Evolutionary conservation across 106 monocot genomes (phyloP).

Genomic region (Acorus gramineus): DNA sequence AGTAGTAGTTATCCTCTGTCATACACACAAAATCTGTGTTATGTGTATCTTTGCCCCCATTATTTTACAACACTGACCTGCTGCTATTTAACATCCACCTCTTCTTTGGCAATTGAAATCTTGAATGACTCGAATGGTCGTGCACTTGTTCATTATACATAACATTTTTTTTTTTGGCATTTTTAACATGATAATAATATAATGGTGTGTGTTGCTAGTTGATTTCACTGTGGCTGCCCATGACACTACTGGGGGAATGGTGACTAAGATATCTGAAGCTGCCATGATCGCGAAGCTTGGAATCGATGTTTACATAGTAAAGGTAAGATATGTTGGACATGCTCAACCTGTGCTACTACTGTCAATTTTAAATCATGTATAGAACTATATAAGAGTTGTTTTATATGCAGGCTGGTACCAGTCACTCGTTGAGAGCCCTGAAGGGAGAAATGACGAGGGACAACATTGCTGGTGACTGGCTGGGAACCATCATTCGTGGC

Average conservation of each 20-base stretch:
- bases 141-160: too few species aligned
- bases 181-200: too few species aligned
- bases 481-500: slow-evolving; percentile 70
- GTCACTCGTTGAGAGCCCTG: slow-evolving; percentile 59
- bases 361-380: not conserved
- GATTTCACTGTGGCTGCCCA: slow-evolving; percentile 76
- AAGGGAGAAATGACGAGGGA: slow-evolving; percentile 37
- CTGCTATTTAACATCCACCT: too few species aligned
- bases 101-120: too few species aligned
- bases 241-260: slow-evolving; percentile 97
- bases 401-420: slow-evolving; percentile 57
- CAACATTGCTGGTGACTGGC: slow-evolving; percentile 49
- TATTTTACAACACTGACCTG: too few species aligned
- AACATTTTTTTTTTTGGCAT: too few species aligned
- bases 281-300: slow-evolving; percentile 79
- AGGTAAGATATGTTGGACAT: slow-evolving; percentile 20
- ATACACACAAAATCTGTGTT: too few species aligned
- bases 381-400: not conserved
- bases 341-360: not conserved
- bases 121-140: too few species aligned
- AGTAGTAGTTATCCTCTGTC: too few species aligned
- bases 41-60: too few species aligned
- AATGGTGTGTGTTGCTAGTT: slow-evolving; percentile 20
- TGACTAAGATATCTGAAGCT: slow-evolving; percentile 83
- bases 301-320: slow-evolving; percentile 83